A percentile compares a stretch with the other conserved stretches of the same genome.
phyloP scores from a whole-genome alignment of 805 yeast species.

The Hanseniaspora meyeri region DNA sequence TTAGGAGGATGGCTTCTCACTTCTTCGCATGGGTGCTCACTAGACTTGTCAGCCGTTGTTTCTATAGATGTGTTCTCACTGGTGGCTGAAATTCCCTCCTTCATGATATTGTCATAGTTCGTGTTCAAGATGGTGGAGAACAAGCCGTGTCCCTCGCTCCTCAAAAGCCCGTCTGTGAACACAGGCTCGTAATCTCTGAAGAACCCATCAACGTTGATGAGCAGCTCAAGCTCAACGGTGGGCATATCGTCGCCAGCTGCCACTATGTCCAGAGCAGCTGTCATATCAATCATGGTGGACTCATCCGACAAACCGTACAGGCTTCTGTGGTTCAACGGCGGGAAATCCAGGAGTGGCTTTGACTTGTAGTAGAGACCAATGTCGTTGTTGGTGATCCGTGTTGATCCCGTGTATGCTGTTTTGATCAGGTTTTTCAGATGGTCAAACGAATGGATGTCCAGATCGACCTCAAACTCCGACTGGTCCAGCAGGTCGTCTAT shows the following conservation, averaged over 20 bases:
- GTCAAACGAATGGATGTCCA: background rate
- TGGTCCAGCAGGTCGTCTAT: background rate
- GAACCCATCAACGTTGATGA: slow-evolving; percentile 19
- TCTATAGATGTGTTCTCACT: too few relatives aligned
- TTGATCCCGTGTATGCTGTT: slow-evolving; percentile 1
- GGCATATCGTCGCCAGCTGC: background rate
- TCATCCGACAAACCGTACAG: background rate
- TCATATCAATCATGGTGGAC: background rate
- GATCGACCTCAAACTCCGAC: background rate
- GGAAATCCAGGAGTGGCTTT: background rate
- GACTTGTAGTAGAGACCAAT: background rate
- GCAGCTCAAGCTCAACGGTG: slow-evolving; percentile 20
- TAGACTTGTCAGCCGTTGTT: too few relatives aligned
- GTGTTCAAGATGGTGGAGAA: background rate
- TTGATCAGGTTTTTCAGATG: background rate
- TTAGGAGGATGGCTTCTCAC: background rate
- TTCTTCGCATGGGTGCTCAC: too few relatives aligned
- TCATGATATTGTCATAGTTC: background rate
- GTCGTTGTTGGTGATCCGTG: slow-evolving; percentile 3
- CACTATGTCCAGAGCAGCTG: too few relatives aligned
- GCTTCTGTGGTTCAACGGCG: background rate
- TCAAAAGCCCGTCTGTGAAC: background rate
- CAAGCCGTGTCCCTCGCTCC: slow-evolving; percentile 2
- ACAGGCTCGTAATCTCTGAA: slow-evolving; percentile 17
- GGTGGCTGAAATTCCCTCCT: background rate